phyloP scores from a whole-genome alignment of 1,139 yeast species.

The Yamadazyma mexicana region DNA sequence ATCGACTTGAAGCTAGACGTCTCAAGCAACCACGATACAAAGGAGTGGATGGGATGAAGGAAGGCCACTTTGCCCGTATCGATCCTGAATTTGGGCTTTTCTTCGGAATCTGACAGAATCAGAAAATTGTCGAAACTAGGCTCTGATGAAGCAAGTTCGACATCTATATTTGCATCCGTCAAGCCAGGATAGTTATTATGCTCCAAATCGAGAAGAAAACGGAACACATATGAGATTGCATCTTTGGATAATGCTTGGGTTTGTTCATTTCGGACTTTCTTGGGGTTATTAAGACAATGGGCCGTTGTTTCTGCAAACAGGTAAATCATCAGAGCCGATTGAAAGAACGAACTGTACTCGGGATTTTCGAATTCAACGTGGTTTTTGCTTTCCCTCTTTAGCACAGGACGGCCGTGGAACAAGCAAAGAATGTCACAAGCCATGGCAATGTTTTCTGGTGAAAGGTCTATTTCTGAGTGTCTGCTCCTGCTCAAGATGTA shows the following conservation, averaged over 20 bases:
- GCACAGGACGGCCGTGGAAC: conserved; percentile 79
- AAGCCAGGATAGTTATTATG: conserved; percentile 28
- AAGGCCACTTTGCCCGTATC: conserved; percentile 58
- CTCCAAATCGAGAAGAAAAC: conserved; percentile 32
- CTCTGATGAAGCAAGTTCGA: conserved; percentile 20
- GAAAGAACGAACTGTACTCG: conserved; percentile 80
- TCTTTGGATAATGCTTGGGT: conserved; percentile 22
- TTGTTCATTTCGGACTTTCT: conserved; percentile 18
- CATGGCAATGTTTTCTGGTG: conserved; percentile 41
- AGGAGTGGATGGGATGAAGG: conserved; percentile 79
- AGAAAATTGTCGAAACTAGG: too few species aligned
- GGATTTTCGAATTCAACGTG: conserved; percentile 93
- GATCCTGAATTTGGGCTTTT: conserved; percentile 22
- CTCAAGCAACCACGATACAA: conserved; percentile 71
- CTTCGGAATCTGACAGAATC: too few species aligned
- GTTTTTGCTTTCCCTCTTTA: conserved; percentile 71
- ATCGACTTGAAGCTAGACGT: conserved; percentile 35
- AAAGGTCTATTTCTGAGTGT: conserved; percentile 41
- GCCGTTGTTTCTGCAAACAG: conserved; percentile 62
- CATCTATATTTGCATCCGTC: conserved; percentile 30
- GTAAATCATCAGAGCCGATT: conserved; percentile 69
- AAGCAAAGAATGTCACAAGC: conserved; percentile 65
- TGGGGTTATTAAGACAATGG: conserved; percentile 40
- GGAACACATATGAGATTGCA: conserved; percentile 34
- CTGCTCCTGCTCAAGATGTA: conserved; percentile 73